A percentile compares a stretch with the other conserved stretches of the same genome.
phyloP scores from a whole-genome alignment of 1,284 basidiomycete genomes.

The Apiotrichum laibachii region DNA sequence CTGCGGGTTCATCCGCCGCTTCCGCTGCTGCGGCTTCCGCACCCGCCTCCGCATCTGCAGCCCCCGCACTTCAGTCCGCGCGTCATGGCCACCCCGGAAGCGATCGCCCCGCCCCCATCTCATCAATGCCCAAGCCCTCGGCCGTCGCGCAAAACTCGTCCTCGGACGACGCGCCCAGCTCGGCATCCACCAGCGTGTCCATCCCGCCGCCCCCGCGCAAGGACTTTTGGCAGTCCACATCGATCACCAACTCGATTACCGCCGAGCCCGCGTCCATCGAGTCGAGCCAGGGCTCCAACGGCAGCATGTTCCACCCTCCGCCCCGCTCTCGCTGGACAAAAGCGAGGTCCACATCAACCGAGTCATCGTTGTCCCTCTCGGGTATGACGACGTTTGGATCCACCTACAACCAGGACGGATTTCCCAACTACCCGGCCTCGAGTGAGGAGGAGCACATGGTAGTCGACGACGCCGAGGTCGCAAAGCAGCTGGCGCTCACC shows the following conservation, averaged over 20 bases:
- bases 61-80: too few species aligned
- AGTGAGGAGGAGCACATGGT: constrained; percentile 24
- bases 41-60: too few species aligned
- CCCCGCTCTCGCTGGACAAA: constrained; percentile 22
- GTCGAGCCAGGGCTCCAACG: constrained; percentile 12
- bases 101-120: too few species aligned
- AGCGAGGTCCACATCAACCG: constrained; percentile 36
- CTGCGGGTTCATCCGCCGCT: not conserved
- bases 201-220: constrained; percentile 2
- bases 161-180: not conserved
- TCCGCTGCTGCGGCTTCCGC: not conserved
- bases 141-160: not conserved
- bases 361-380: constrained; percentile 30
- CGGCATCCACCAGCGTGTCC: constrained; percentile 1
- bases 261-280: constrained; percentile 1
- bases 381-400: constrained; percentile 35
- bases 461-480: constrained; percentile 22
- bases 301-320: not conserved
- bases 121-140: too few species aligned
- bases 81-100: too few species aligned
- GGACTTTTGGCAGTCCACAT: constrained; percentile 16
- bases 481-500: constrained; percentile 35
- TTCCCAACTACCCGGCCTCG: constrained; percentile 27
- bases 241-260: constrained; percentile 3
- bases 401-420: constrained; percentile 46